Base-by-base conservation (phyloP, 257 asterid species). In the Solanum piurae region DNA sequence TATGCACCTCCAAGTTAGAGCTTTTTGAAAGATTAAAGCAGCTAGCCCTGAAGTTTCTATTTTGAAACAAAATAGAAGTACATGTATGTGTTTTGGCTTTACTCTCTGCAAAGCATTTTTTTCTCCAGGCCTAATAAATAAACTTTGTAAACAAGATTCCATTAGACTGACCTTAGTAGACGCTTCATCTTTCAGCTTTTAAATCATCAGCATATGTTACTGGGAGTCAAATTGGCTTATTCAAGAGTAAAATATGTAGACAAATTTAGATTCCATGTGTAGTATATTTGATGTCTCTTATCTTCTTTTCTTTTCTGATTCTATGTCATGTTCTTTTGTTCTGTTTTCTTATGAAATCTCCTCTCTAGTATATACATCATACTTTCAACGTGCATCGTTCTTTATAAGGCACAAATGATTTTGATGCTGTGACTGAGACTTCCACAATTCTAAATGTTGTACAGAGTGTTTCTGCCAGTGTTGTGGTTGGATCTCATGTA, bases 401-500 rank as follows among this genome's bases (percentile, higher is more conserved):
- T 5, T 82, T 49, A 31, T 49, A 82, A 49, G 29, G 34, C 16
- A 49, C 42, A 13, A 75, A 49, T n/a, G 27, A 44, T 66, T 85
- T 42, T 18, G 55, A 25, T 85, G 46, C 31, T 69, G 74, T 83
- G 68, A 84, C 87, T 80, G 66, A 87, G 80, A 68, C 27, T 36
- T 82, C 5, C 36, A 40, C 66, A 55, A 86, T 83, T 77, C n/a
- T 42, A 86, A 90, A 86, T 88, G 64, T 86, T 87, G 79, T 91
- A 89, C 93, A 97, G 99, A 89, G 94, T 92, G 91, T 87, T 88
- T 77, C 95, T 87, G 84, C 94, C 91, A 88, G 93, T 87, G 89
- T 94, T 89, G 92, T 90, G 31, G 95, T 93, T 92, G 99, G 99
- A 90, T 95, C 99, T 89, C 98, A 90, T 86, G 98, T 95, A 88